phyloP scores from a whole-genome alignment of 2,329 filamentous ascomycete species.

The Penicillium sp. region DNA sequence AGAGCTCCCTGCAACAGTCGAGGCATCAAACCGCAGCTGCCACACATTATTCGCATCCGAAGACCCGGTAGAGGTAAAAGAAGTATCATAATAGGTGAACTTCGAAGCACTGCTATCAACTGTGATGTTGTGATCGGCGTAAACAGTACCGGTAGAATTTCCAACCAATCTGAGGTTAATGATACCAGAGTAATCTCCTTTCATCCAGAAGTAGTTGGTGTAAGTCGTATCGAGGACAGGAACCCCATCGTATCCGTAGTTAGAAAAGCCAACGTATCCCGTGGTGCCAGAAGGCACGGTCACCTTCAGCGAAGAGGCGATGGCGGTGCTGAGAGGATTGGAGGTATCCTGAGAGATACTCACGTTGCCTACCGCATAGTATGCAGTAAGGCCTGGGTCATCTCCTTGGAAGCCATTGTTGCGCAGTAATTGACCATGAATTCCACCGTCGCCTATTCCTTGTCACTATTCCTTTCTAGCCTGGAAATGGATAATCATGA shows the following conservation, averaged over 20 bases:
- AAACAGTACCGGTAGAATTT: conserved; percentile 15
- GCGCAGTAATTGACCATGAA: conserved; percentile 69
- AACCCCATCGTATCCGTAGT: conserved; percentile 40
- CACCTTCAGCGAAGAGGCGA: conserved; percentile 53
- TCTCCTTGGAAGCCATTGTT: conserved; percentile 69
- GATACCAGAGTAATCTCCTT: conserved; percentile 18
- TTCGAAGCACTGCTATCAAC: conserved; percentile 12
- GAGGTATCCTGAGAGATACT: conserved; percentile 50
- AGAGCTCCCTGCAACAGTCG: conserved; percentile 9
- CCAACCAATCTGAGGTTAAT: conserved; percentile 20
- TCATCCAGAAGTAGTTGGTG: conserved; percentile 25
- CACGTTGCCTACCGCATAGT: conserved; percentile 47
- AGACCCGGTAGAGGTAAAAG: conserved; percentile 16
- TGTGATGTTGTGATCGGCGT: conserved; percentile 17
- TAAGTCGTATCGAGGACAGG: conserved; percentile 22
- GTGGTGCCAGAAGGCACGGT: conserved; percentile 24
- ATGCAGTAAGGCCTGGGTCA: conserved; percentile 47
- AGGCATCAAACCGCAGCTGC: conserved; percentile 14
- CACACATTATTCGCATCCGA: conserved; percentile 16
- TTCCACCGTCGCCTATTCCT: conserved; percentile 64
- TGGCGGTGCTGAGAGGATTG: conserved; percentile 52
- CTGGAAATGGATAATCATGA: neutral
- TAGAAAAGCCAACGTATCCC: conserved; percentile 38
- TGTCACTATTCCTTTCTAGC: neutral
- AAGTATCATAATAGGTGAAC: conserved; percentile 18